Evolutionary conservation across 176 grass and related monocot species (phyloP).

Genomic region (Paspalum notatum): DNA sequence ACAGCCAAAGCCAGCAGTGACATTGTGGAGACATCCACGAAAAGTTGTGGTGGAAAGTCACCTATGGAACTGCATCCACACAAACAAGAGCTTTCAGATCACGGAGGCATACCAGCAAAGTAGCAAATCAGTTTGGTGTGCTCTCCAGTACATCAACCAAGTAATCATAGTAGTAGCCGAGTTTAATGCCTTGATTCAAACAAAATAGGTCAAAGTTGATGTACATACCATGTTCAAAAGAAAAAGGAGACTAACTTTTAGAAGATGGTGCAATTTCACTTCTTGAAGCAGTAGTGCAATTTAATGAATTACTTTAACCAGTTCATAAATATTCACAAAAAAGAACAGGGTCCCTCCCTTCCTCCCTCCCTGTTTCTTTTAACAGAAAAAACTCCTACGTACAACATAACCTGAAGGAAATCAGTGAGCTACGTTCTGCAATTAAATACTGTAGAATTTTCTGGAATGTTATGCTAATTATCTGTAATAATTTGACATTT

Average conservation of each 20-base stretch:
- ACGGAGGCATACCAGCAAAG: constrained; percentile 27
- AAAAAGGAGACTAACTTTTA: neutral
- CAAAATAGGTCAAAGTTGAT: constrained; percentile 10
- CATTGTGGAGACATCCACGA: constrained; percentile 18
- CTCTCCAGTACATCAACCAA: constrained; percentile 3
- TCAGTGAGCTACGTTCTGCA: neutral
- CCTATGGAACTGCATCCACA: constrained; percentile 10
- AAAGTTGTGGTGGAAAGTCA: constrained; percentile 32
- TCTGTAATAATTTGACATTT: neutral
- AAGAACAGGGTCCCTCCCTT: neutral
- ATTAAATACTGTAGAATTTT: neutral
- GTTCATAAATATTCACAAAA: neutral
- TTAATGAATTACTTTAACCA: neutral
- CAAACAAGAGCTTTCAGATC: constrained; percentile 18
- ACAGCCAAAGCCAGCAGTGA: constrained; percentile 33
- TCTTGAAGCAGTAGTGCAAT: neutral
- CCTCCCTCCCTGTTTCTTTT: neutral
- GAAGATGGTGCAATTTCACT: constrained; percentile 5
- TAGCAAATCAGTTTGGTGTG: constrained; percentile 25
- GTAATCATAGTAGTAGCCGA: constrained; percentile 27
- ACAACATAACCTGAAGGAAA: neutral
- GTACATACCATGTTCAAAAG: constrained; percentile 17
- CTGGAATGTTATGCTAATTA: neutral
- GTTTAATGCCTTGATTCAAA: neutral
- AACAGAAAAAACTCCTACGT: neutral